These are phyloP conservation scores for Rubia balearica DNA, from an alignment of 305 asterid species.

Conservation along the genomic window DNA sequence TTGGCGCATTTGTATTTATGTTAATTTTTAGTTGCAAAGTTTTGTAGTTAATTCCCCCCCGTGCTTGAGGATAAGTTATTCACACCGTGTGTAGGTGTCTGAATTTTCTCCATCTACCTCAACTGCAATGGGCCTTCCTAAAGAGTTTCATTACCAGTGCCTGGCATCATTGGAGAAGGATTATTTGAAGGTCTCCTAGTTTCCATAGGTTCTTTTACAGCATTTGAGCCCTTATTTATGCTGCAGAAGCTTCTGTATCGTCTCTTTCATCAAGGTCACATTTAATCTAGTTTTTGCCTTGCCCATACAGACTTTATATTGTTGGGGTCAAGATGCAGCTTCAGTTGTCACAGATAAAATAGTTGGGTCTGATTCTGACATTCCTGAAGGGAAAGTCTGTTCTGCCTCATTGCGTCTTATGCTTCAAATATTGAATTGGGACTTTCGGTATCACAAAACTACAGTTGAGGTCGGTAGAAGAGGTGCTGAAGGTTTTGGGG, in stretches of 20 bases:
- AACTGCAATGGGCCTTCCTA: slow-evolving; percentile 86
- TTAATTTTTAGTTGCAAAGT: not conserved
- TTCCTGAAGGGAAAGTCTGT: slow-evolving; percentile 82
- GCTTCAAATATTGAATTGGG: slow-evolving; percentile 95
- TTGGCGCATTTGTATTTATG: not conserved
- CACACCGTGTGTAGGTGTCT: slow-evolving; percentile 48
- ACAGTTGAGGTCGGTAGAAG: slow-evolving; percentile 39
- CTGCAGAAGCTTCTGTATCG: slow-evolving; percentile 12
- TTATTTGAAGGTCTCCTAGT: slow-evolving; percentile 64
- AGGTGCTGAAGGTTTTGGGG: slow-evolving; percentile 50
- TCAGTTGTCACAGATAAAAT: slow-evolving; percentile 53
- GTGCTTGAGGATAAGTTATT: not conserved
- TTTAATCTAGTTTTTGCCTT: slow-evolving; percentile 10
- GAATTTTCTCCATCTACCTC: slow-evolving; percentile 91
- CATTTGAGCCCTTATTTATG: slow-evolving; percentile 20
- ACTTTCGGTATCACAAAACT: slow-evolving; percentile 47
- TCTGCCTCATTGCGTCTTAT: slow-evolving; percentile 62
- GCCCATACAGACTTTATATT: slow-evolving; percentile 52
- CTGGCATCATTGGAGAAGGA: slow-evolving; percentile 69
- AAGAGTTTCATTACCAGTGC: slow-evolving; percentile 88
- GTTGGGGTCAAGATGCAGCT: slow-evolving; percentile 91
- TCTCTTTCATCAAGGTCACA: slow-evolving; percentile 12
- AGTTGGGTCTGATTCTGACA: slow-evolving; percentile 49
- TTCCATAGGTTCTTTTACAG: slow-evolving; percentile 19
- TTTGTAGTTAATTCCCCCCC: not conserved